These are phyloP conservation scores for Saturnispora silvae DNA, from an alignment of 805 yeast genomes.

Conservation along the genomic window DNA sequence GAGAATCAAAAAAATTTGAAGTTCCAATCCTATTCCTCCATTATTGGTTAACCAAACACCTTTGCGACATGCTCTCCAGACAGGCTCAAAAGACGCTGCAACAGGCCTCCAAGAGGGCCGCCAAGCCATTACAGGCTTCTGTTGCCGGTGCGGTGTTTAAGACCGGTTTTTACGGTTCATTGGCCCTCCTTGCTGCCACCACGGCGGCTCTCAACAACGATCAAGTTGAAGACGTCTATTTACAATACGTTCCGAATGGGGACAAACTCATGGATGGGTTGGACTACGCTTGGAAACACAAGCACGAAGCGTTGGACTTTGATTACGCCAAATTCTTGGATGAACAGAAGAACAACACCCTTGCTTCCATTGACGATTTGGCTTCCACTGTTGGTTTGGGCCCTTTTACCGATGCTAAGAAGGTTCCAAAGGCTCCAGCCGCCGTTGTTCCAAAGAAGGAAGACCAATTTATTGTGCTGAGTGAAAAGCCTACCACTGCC, in stretches of 20 bases:
- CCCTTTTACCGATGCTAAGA: constrained; percentile 25
- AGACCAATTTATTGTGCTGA: constrained; percentile 6
- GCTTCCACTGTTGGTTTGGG: constrained; percentile 29
- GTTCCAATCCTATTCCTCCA: too few relatives aligned
- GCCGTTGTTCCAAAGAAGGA: too few relatives aligned
- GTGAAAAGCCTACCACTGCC: not conserved
- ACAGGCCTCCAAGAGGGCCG: too few relatives aligned
- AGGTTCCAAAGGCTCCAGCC: constrained; percentile 25
- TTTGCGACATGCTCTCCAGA: constrained; percentile 1
- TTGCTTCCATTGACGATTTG: constrained; percentile 6
- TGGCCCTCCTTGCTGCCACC: constrained; percentile 49
- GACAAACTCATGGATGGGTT: constrained; percentile 40
- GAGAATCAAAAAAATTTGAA: too few relatives aligned
- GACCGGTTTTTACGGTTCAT: constrained; percentile 9
- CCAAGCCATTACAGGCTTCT: constrained; percentile 1
- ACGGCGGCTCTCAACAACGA: constrained; percentile 46
- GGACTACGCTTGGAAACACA: constrained; percentile 29
- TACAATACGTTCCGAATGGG: constrained; percentile 56
- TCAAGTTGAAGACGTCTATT: constrained; percentile 49
- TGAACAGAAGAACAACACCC: constrained; percentile 3
- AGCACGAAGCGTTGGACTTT: constrained; percentile 16
- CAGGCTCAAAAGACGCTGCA: not conserved
- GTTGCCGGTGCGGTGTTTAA: constrained; percentile 1
- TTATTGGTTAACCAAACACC: too few relatives aligned
- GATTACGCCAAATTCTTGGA: constrained; percentile 9